These are phyloP conservation scores for Echinochloa phyllopogon DNA, from an alignment of 176 grass and related monocot genomes.

Conservation along the genomic window DNA sequence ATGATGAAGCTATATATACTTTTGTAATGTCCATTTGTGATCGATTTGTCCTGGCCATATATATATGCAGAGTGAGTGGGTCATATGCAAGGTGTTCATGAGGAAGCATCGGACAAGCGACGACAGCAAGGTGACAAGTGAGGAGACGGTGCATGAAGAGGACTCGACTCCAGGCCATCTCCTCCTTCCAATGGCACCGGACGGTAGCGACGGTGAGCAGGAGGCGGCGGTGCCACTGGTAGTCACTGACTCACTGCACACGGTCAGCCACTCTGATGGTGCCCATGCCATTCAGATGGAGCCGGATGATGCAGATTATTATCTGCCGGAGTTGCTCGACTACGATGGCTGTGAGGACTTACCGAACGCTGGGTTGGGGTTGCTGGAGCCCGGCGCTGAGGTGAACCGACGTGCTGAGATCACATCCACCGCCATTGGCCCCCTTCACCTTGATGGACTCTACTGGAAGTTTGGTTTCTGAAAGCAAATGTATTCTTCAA, in stretches of 20 bases:
- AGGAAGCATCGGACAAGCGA: slow-evolving; percentile 14
- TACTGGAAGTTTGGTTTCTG: slow-evolving; percentile 22
- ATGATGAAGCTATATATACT: no score
- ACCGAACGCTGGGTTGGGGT: background rate
- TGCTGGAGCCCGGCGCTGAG: background rate
- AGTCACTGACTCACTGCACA: background rate
- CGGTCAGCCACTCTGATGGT: background rate
- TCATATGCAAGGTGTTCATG: slow-evolving; percentile 52
- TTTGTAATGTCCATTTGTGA: background rate
- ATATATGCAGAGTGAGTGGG: slow-evolving; percentile 47
- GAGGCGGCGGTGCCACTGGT: background rate
- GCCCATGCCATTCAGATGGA: background rate
- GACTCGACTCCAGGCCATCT: background rate
- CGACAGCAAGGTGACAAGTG: background rate
- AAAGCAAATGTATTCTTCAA: background rate
- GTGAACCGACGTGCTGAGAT: background rate
- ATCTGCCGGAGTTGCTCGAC: slow-evolving; percentile 31
- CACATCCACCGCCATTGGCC: background rate
- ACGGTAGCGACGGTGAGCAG: background rate
- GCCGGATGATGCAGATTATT: background rate
- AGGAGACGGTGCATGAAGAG: background rate
- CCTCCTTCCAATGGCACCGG: background rate
- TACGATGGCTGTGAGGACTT: background rate
- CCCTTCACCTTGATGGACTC: background rate
- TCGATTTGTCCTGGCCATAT: background rate